These are phyloP conservation scores for Cutaneotrichosporon mucoides DNA, from an alignment of 1,284 basidiomycete species.

Conservation along the genomic window DNA sequence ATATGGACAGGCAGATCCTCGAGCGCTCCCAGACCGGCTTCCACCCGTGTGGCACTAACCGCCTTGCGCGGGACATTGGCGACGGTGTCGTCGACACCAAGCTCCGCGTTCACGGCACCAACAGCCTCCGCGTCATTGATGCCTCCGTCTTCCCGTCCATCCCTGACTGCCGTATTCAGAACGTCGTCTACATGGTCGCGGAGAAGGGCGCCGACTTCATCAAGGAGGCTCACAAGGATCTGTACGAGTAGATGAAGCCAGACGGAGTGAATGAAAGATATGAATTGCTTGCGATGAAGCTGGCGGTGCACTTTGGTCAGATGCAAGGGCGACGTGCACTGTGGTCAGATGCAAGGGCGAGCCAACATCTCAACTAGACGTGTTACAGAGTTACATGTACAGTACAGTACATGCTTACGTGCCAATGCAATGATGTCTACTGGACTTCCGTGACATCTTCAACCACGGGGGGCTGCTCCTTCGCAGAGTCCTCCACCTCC, in stretches of 20 bases:
- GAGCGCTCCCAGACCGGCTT: conserved; percentile 48
- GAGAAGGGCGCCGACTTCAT: conserved; percentile 64
- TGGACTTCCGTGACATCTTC: too few relatives aligned
- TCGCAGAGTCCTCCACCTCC: background rate
- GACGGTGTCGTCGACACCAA: conserved; percentile 65
- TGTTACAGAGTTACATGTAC: background rate
- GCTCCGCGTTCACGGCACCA: conserved; percentile 60
- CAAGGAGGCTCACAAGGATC: conserved; percentile 35
- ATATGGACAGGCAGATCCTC: conserved; percentile 42
- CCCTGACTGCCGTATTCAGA: conserved; percentile 46
- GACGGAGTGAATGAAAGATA: background rate
- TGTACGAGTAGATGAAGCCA: conserved; percentile 7
- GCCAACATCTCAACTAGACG: too few relatives aligned
- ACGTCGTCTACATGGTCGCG: conserved; percentile 58
- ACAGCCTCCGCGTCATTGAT: conserved; percentile 52
- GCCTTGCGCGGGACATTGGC: conserved; percentile 59
- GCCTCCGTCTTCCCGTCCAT: conserved; percentile 51
- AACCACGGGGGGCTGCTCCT: background rate
- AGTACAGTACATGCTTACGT: too few relatives aligned
- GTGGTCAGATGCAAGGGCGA: too few relatives aligned
- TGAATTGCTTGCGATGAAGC: too few relatives aligned
- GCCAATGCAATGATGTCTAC: too few relatives aligned
- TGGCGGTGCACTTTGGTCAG: too few relatives aligned
- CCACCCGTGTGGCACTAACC: conserved; percentile 60
- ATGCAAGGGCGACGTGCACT: too few relatives aligned